These are phyloP conservation scores for Skeletonema marinoi DNA, from an alignment of 108 stramenopile species.

Conservation along the genomic window DNA sequence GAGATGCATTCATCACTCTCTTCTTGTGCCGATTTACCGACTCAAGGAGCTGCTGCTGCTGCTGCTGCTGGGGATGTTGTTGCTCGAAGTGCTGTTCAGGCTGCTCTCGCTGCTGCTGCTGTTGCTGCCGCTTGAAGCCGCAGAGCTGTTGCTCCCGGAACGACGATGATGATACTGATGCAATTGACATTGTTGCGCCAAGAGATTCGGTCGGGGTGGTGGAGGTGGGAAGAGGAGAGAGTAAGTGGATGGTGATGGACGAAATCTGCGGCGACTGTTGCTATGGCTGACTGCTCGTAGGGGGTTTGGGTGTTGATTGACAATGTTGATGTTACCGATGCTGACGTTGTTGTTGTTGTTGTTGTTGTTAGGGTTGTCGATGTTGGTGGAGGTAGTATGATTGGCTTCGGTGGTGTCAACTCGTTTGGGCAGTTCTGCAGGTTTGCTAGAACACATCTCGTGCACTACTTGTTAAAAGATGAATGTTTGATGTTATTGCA, in stretches of 20 bases:
- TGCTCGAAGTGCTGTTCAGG: no score
- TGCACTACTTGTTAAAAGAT: no score
- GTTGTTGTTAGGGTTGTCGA: not conserved
- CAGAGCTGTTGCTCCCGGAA: not conserved
- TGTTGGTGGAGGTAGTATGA: not conserved
- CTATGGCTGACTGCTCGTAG: not conserved
- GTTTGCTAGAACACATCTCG: not conserved
- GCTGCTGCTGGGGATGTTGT: not conserved
- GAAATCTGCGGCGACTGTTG: not conserved
- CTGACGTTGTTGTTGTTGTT: not conserved
- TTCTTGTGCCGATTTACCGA: not conserved
- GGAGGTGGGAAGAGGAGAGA: slow-evolving; percentile 1
- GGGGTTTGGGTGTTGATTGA: not conserved
- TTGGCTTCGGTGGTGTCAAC: not conserved
- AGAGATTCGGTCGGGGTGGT: not conserved
- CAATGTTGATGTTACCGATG: not conserved
- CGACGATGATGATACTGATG: not conserved
- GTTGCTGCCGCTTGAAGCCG: not conserved
- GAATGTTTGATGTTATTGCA: no score
- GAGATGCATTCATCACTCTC: not conserved
- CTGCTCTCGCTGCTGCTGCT: not conserved
- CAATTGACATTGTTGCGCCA: slow-evolving; percentile 2
- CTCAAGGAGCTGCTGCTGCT: not conserved
- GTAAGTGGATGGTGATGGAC: not conserved
- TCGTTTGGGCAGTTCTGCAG: not conserved